Evolutionary conservation across 257 asterid genomes (phyloP).

Genomic region (Mitragyna speciosa): DNA sequence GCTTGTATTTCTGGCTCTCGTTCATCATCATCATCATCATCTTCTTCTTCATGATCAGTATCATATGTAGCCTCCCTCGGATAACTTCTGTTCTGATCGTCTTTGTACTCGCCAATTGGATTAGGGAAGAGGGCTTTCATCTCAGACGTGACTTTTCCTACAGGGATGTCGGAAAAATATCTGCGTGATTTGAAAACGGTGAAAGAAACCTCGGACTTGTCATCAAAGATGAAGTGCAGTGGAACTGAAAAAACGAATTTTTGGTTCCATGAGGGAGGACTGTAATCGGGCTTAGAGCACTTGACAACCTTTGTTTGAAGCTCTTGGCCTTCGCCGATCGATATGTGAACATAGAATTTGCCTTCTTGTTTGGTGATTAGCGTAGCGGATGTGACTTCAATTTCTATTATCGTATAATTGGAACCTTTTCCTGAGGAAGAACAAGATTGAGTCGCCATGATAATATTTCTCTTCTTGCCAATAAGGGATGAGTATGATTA

Average conservation of each 20-base stretch:
- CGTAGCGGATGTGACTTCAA: neutral
- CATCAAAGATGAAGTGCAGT: neutral
- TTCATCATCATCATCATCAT: neutral
- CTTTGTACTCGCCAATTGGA: neutral
- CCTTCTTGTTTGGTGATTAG: neutral
- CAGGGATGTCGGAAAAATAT: neutral
- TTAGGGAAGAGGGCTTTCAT: neutral
- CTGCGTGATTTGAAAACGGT: neutral
- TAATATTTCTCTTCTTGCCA: too few relatives aligned
- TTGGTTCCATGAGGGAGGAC: neutral
- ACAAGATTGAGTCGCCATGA: too few relatives aligned
- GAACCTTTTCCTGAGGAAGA: too few relatives aligned
- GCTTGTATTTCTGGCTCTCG: neutral
- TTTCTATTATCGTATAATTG: neutral
- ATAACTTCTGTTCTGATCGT: neutral
- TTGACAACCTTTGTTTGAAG: neutral
- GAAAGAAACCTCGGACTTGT: neutral
- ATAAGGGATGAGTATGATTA: too few relatives aligned
- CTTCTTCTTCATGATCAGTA: neutral
- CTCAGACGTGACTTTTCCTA: neutral
- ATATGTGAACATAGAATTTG: neutral
- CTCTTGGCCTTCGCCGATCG: neutral
- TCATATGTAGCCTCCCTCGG: too few relatives aligned
- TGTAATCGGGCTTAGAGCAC: neutral
- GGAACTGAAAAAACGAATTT: conserved; percentile 8